Evolutionary conservation across 352 stramenopile genomes (phyloP).

Genomic region (Vaucheria bursata): DNA sequence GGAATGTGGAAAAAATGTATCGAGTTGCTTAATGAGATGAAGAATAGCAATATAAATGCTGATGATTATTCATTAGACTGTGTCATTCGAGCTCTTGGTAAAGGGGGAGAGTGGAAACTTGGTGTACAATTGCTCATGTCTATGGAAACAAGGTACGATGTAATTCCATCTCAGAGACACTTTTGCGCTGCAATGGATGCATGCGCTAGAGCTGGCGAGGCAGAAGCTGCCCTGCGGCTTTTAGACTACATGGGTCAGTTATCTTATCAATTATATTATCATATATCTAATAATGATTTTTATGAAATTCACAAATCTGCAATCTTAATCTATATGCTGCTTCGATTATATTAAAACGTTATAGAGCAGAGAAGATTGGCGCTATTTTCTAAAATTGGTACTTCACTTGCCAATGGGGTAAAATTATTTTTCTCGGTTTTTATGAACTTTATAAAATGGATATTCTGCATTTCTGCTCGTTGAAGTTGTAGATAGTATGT

Average conservation of each 20-base stretch:
- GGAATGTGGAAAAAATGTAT: too few relatives aligned
- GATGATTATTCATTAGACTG: background rate
- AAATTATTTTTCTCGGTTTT: too few relatives aligned
- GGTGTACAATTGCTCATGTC: background rate
- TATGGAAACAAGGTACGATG: background rate
- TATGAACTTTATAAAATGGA: too few relatives aligned
- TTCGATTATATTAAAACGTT: too few relatives aligned
- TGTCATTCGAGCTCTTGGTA: background rate
- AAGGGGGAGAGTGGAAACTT: background rate
- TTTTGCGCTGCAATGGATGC: conserved; percentile 6
- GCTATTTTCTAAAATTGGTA: too few relatives aligned
- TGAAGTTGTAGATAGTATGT: background rate
- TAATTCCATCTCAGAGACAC: background rate
- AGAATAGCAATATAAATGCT: background rate
- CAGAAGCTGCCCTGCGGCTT: background rate
- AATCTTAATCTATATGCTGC: too few relatives aligned
- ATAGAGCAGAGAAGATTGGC: too few relatives aligned
- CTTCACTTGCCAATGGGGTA: too few relatives aligned
- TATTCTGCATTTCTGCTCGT: too few relatives aligned
- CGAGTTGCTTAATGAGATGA: background rate
- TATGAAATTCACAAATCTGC: too few relatives aligned
- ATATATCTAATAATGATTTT: too few relatives aligned
- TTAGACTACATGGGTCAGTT: conserved; percentile 1
- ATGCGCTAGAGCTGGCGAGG: conserved; percentile 2
- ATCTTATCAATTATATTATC: too few relatives aligned